Percentiles rank a stretch among this genome's conserved stretches.
Evolutionary conservation across 148 eudicot species (phyloP).

Genomic region (Bassia scoparia): DNA sequence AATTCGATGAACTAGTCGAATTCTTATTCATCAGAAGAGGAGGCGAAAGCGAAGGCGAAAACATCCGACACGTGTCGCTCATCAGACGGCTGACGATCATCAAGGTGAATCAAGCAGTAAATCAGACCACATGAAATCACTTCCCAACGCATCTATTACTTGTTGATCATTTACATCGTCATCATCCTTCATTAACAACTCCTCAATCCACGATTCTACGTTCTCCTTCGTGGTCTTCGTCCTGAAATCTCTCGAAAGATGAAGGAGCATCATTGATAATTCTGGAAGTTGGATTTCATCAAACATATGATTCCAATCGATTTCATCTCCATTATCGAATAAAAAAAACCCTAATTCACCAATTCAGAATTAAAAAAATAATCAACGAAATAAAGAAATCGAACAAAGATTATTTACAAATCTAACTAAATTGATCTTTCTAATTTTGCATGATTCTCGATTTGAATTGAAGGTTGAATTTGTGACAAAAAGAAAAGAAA

Average conservation of each 20-base stretch:
- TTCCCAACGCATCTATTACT: not conserved
- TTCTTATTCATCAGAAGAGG: conserved; percentile 7
- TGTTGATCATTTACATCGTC: not conserved
- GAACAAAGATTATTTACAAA: conserved; percentile 1
- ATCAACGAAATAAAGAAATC: not conserved
- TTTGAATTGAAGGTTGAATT: not conserved
- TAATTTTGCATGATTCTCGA: not conserved
- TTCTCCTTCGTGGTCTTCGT: not conserved
- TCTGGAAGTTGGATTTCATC: not conserved
- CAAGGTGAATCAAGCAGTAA: conserved; percentile 33
- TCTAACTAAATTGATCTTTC: not conserved
- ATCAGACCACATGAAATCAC: conserved; percentile 24
- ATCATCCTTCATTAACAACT: conserved; percentile 50
- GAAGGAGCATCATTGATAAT: not conserved
- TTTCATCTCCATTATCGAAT: conserved; percentile 6
- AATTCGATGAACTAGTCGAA: conserved; percentile 22
- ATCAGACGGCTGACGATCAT: conserved; percentile 19
- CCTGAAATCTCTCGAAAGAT: not conserved
- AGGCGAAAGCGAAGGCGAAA: not conserved
- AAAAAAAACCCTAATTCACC: conserved; percentile 4
- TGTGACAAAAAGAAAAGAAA: not conserved
- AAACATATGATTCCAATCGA: conserved; percentile 34
- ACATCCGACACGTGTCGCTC: not conserved
- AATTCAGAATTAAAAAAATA: not conserved
- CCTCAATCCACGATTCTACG: conserved; percentile 40